Conservation (phyloP, 2,329 filamentous ascomycete genomes). For the Trichoderma lentiforme region DNA sequence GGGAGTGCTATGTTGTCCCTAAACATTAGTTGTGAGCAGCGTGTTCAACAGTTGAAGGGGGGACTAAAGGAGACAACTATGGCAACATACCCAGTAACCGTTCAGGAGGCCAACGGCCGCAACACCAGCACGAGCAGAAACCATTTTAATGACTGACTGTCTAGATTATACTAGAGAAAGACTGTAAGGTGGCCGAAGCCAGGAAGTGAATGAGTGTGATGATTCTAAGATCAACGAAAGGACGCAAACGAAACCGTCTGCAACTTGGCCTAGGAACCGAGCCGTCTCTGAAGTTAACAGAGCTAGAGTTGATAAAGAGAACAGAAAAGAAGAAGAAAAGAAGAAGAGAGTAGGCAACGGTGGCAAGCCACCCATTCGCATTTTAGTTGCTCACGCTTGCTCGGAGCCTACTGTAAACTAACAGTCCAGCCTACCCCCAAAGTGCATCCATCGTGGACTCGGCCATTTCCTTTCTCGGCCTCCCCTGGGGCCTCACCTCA, state of each 20-base stretch:
- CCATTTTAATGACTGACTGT: conserved; percentile 23
- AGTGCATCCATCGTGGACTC: conserved; percentile 19
- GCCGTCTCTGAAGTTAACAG: conserved; percentile 29
- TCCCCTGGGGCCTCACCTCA: conserved; percentile 13
- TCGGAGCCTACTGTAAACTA: conserved; percentile 4
- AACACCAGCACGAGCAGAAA: conserved; percentile 25
- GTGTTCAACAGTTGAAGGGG: not conserved
- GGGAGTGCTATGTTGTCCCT: conserved; percentile 35
- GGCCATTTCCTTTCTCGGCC: conserved; percentile 26
- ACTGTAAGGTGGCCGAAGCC: conserved; percentile 36
- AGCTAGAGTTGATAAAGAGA: conserved; percentile 26
- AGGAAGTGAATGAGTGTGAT: conserved; percentile 2
- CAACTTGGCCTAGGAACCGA: conserved; percentile 32
- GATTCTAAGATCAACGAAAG: conserved; percentile 37
- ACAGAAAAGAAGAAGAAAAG: conserved; percentile 12
- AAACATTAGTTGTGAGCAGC: conserved; percentile 1
- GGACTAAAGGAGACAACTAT: not conserved
- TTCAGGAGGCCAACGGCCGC: conserved; percentile 34
- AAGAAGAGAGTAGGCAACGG: not conserved
- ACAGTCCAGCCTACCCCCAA: conserved; percentile 7
- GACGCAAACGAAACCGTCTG: conserved; percentile 38
- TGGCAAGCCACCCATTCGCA: not conserved
- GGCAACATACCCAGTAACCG: conserved; percentile 38
- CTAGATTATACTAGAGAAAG: conserved; percentile 23
- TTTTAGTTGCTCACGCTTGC: conserved; percentile 18